These are phyloP conservation scores for Polymyxa betae DNA, from an alignment of 208 protist species.

Conservation along the genomic window DNA sequence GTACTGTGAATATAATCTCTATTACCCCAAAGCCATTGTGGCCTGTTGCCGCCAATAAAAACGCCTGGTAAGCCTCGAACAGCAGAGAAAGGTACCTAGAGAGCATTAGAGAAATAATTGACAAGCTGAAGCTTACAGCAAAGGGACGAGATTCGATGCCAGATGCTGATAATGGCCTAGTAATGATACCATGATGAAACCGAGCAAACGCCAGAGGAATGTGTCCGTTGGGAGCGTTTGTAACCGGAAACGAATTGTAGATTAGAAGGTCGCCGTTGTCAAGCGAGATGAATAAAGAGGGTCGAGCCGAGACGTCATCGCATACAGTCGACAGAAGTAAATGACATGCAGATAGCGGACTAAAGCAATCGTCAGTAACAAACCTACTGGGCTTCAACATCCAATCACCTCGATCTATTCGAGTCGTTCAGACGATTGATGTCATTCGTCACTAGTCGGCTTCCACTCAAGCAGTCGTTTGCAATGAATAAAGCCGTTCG, in stretches of 20 bases:
- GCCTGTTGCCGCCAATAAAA: background rate
- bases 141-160: background rate
- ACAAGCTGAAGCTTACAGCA: no score
- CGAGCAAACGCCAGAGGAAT: background rate
- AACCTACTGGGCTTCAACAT: no score
- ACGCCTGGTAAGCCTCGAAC: background rate
- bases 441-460: no score
- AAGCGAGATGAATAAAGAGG: background rate
- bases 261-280: background rate
- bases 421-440: no score
- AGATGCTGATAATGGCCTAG: background rate
- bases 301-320: background rate
- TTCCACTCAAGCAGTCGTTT: no score
- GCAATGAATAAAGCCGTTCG: no score
- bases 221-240: background rate
- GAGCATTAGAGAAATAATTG: no score
- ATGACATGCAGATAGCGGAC: no score
- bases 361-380: no score
- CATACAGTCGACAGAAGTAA: background rate
- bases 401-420: no score
- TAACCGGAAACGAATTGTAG: constrained; percentile 1
- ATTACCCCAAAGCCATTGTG: background rate
- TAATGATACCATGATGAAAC: background rate
- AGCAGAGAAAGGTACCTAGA: background rate
- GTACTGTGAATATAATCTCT: background rate